These are phyloP conservation scores for Saturnispora kantuleensis DNA, from an alignment of 805 yeast genomes.

Conservation along the genomic window DNA sequence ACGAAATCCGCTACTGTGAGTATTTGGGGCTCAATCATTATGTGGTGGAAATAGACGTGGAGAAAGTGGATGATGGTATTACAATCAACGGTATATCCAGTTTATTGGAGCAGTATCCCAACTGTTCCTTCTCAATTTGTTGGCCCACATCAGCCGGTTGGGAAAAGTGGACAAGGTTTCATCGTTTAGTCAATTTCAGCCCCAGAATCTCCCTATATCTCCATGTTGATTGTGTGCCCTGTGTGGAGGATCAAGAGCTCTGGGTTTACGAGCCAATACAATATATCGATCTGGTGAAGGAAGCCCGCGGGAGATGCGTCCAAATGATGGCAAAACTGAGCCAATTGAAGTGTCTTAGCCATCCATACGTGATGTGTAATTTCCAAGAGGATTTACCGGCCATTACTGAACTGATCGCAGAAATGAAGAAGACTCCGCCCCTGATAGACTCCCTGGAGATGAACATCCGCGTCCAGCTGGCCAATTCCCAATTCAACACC, in stretches of 20 bases:
- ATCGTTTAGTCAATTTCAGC: background rate
- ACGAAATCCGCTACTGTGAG: too few relatives aligned
- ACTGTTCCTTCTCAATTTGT: background rate
- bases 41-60: too few relatives aligned
- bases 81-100: too few relatives aligned
- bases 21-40: too few relatives aligned
- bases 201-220: conserved; percentile 1
- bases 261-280: conserved; percentile 5
- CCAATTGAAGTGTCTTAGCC: conserved; percentile 1
- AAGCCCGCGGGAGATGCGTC: background rate
- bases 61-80: too few relatives aligned
- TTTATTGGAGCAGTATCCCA: background rate
- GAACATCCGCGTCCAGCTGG: conserved; percentile 7
- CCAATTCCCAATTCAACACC: conserved; percentile 9
- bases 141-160: background rate
- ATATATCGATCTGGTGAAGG: background rate
- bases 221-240: background rate
- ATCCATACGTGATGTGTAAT: background rate
- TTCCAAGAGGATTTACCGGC: background rate
- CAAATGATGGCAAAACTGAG: background rate
- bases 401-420: conserved; percentile 10
- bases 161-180: background rate
- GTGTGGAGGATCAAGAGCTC: background rate
- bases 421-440: background rate
- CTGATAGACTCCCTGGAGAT: background rate